These are phyloP conservation scores for Neurospora hispaniola DNA, from an alignment of 495 filamentous ascomycete genomes.

Conservation along the genomic window DNA sequence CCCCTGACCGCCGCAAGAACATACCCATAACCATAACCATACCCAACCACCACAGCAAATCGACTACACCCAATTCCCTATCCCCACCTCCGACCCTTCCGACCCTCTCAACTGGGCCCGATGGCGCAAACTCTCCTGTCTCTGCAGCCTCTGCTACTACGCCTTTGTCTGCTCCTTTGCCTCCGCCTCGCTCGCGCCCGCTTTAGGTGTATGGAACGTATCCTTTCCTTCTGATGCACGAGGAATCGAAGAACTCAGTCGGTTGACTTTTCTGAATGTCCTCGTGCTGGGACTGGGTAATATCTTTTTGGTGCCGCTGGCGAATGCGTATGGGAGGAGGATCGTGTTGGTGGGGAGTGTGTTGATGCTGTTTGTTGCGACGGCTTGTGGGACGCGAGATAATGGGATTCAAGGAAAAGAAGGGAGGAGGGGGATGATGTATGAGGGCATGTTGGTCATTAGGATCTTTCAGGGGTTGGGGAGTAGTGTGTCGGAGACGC, in stretches of 20 bases:
- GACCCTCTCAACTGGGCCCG: conserved; percentile 24
- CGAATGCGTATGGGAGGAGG: conserved; percentile 45
- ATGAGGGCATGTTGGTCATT: conserved; percentile 29
- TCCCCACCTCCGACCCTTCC: conserved; percentile 17
- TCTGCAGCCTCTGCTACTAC: conserved; percentile 14
- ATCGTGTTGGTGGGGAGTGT: conserved; percentile 41
- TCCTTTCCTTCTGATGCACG: conserved; percentile 12
- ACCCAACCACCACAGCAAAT: background rate
- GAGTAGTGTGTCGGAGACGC: conserved; percentile 42
- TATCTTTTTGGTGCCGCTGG: conserved; percentile 45
- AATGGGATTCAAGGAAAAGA: background rate
- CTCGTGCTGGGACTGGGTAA: conserved; percentile 19
- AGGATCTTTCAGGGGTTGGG: conserved; percentile 43
- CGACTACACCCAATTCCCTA: conserved; percentile 10
- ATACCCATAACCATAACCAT: conserved; percentile 1
- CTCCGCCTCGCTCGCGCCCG: conserved; percentile 17
- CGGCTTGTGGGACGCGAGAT: conserved; percentile 32
- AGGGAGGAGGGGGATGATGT: background rate
- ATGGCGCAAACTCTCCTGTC: conserved; percentile 18
- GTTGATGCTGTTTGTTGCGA: conserved; percentile 33
- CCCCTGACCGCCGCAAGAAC: background rate
- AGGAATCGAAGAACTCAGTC: conserved; percentile 10
- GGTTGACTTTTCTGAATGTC: conserved; percentile 21
- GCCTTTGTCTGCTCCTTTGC: conserved; percentile 21
- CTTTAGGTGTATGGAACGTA: conserved; percentile 18